These are phyloP conservation scores for Penicillium pulvis DNA, from an alignment of 495 filamentous ascomycete genomes.

Conservation along the genomic window DNA sequence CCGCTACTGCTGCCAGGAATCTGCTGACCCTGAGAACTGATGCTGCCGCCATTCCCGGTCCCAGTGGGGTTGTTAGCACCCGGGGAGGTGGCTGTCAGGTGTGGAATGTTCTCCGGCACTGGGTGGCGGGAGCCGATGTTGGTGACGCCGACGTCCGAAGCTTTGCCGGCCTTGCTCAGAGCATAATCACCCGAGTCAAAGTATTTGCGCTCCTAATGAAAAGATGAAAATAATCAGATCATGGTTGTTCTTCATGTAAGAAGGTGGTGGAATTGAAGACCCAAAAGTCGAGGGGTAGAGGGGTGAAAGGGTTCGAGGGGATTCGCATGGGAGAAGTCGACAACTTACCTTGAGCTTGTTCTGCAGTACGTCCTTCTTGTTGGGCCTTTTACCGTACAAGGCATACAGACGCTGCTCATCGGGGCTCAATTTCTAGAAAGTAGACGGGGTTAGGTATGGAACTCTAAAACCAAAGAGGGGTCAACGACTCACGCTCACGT, in stretches of 20 bases:
- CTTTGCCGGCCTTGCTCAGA: conserved; percentile 97
- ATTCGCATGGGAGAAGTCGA: too few relatives aligned
- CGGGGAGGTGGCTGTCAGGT: conserved; percentile 77
- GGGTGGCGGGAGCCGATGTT: conserved; percentile 93
- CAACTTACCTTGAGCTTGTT: conserved; percentile 81
- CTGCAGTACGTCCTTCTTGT: conserved; percentile 92
- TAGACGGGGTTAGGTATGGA: conserved; percentile 16
- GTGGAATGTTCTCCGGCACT: conserved; percentile 92
- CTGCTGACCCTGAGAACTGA: conserved; percentile 45
- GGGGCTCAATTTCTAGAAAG: conserved; percentile 71
- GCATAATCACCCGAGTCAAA: conserved; percentile 98
- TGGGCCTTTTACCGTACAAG: conserved; percentile 95
- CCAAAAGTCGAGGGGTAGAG: background rate
- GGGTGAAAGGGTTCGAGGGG: background rate
- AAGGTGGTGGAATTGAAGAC: background rate
- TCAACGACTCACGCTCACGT: background rate
- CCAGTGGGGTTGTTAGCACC: conserved; percentile 46
- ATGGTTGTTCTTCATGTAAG: background rate
- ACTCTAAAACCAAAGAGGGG: background rate
- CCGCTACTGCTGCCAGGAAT: conserved; percentile 50
- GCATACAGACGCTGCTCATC: conserved; percentile 96
- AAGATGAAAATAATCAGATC: background rate
- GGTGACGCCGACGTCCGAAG: conserved; percentile 89
- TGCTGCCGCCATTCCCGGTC: conserved; percentile 41
- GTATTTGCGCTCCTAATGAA: conserved; percentile 86